These are phyloP conservation scores for Neofusicoccum umdonicola DNA, from an alignment of 2,329 filamentous ascomycete species.

Conservation along the genomic window DNA sequence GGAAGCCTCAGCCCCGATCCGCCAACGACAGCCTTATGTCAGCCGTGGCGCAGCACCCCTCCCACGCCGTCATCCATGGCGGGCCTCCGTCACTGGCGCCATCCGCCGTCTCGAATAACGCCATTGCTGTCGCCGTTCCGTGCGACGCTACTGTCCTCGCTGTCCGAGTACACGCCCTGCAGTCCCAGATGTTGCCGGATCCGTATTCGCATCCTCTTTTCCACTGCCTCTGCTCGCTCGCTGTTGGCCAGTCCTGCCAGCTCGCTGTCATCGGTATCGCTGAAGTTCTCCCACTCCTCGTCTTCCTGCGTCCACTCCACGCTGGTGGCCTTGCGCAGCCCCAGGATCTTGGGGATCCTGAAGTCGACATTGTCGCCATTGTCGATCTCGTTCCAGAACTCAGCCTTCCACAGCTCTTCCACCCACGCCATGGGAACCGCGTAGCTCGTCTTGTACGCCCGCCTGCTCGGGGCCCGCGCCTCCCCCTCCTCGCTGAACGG, in stretches of 20 bases:
- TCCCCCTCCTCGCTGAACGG: slow-evolving; percentile 7
- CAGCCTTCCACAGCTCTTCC: slow-evolving; percentile 3
- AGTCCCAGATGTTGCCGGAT: background rate
- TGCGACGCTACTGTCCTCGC: slow-evolving; percentile 9
- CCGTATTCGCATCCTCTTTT: background rate
- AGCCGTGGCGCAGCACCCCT: slow-evolving; percentile 17
- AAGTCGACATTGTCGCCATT: background rate
- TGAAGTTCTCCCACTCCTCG: slow-evolving; percentile 11
- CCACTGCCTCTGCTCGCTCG: background rate
- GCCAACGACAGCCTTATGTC: background rate
- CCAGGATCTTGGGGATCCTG: slow-evolving; percentile 3
- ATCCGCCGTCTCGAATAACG: slow-evolving; percentile 11
- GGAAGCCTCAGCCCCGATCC: background rate
- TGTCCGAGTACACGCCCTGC: background rate
- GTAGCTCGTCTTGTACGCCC: slow-evolving; percentile 5
- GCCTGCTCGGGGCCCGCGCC: slow-evolving; percentile 9
- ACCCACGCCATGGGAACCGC: slow-evolving; percentile 17
- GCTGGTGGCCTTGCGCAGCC: background rate
- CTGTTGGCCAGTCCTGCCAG: background rate
- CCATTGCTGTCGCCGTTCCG: slow-evolving; percentile 5
- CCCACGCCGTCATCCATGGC: background rate
- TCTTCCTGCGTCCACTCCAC: background rate
- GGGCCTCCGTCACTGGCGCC: background rate
- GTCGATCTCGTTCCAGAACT: slow-evolving; percentile 12
- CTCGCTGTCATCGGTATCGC: background rate